Percentiles rank a stretch among this genome's conserved stretches.
Conservation (phyloP, 2,329 filamentous ascomycete species). For the Thelonectria rubi region DNA sequence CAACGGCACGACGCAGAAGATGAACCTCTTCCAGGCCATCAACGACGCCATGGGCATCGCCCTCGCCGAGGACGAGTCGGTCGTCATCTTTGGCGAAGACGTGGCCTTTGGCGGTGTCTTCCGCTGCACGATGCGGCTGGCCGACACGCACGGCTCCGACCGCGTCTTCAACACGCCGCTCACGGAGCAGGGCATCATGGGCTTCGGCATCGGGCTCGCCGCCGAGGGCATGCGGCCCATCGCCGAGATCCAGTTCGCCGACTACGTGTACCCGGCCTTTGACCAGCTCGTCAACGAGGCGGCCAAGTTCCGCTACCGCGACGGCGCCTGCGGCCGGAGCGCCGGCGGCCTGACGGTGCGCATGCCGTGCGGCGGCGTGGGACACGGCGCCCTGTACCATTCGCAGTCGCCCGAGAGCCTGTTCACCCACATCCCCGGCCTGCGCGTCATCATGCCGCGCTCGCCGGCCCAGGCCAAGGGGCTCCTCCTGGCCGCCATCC, state of each 20-base stretch:
- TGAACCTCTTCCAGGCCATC: conserved; percentile 94
- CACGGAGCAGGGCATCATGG: conserved; percentile 92
- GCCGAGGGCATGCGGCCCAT: conserved; percentile 92
- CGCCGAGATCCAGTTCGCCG: conserved; percentile 95
- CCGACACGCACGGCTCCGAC: conserved; percentile 85
- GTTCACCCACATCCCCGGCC: conserved; percentile 87
- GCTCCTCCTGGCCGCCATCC: conserved; percentile 78
- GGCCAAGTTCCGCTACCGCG: conserved; percentile 85
- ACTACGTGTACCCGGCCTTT: conserved; percentile 93
- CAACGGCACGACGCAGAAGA: conserved; percentile 79
- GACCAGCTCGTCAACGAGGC: conserved; percentile 95
- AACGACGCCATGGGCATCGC: conserved; percentile 89
- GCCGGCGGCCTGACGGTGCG: conserved; percentile 84
- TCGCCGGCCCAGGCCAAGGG: conserved; percentile 91
- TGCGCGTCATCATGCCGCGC: conserved; percentile 85
- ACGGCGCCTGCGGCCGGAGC: conserved; percentile 64
- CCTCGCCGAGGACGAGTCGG: conserved; percentile 82
- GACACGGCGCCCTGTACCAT: conserved; percentile 88
- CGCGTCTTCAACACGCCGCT: conserved; percentile 97
- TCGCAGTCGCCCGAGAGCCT: conserved; percentile 89
- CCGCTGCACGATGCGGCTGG: conserved; percentile 89
- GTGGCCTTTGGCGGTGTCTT: conserved; percentile 98
- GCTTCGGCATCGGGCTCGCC: conserved; percentile 90
- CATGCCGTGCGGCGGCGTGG: conserved; percentile 91
- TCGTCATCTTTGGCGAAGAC: conserved; percentile 94